phyloP scores from a whole-genome alignment of 768 basidiomycete species.

The Leccinum incarnatum region DNA sequence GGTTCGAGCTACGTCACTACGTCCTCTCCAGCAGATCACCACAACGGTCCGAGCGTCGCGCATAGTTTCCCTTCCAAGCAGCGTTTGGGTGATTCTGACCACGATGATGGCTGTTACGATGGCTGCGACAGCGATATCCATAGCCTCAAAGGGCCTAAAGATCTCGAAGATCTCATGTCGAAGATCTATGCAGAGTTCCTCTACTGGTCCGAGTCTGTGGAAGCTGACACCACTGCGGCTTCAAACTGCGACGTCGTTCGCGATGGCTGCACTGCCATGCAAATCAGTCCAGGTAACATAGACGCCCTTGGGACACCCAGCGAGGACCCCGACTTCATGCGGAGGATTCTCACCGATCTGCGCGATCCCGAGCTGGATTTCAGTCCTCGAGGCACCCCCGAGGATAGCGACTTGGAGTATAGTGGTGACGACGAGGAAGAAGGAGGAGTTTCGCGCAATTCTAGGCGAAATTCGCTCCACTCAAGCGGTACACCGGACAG shows the following conservation, averaged over 20 bases:
- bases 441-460: not conserved
- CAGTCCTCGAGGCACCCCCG: not conserved
- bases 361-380: slow-evolving; percentile 13
- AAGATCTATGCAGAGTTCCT: not conserved
- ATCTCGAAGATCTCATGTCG: not conserved
- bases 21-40: too few relatives aligned
- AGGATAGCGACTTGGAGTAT: slow-evolving; percentile 8
- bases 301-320: not conserved
- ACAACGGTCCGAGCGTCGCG: too few relatives aligned
- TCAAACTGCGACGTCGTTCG: not conserved
- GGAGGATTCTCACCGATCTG: slow-evolving; percentile 13
- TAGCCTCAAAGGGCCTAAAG: not conserved
- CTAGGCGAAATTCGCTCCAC: slow-evolving; percentile 1
- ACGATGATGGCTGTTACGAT: not conserved
- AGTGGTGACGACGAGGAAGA: not conserved
- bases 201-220: not conserved
- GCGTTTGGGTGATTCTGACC: not conserved
- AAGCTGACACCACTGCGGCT: not conserved
- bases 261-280: not conserved
- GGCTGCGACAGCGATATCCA: not conserved
- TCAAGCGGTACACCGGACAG: not conserved
- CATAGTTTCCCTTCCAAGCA: not conserved
- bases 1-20: not conserved
- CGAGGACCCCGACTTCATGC: slow-evolving; percentile 11
- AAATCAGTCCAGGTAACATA: not conserved